These are phyloP conservation scores for Fraxinus platypoda DNA, from an alignment of 305 asterid genomes.

Conservation along the genomic window DNA sequence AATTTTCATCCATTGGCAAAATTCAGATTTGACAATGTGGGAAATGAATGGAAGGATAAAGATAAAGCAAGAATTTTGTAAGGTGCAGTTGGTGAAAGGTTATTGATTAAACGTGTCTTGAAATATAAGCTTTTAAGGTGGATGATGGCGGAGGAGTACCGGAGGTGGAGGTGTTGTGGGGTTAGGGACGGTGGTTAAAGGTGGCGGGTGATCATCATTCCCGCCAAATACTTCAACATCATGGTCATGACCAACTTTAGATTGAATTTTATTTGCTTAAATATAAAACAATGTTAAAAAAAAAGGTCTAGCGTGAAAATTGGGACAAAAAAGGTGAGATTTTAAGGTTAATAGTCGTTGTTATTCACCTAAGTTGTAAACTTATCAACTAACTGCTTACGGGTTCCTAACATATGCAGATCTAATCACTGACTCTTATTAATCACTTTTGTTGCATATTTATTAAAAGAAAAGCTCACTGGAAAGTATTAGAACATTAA, in stretches of 20 bases:
- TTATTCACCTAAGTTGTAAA: constrained; percentile 14
- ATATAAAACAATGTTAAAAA: background rate
- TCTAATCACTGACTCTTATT: background rate
- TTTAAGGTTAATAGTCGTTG: constrained; percentile 29
- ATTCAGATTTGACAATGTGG: constrained; percentile 24
- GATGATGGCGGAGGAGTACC: constrained; percentile 28
- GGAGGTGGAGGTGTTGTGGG: constrained; percentile 55
- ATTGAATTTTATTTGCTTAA: constrained; percentile 11
- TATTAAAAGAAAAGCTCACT: background rate
- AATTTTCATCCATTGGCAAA: constrained; percentile 38
- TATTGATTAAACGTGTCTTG: constrained; percentile 20
- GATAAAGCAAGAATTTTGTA: constrained; percentile 25
- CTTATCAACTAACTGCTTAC: background rate
- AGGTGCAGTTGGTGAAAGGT: constrained; percentile 28
- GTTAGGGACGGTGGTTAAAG: constrained; percentile 61
- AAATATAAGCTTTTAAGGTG: constrained; percentile 22
- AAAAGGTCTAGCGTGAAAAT: constrained; percentile 22
- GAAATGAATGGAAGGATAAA: constrained; percentile 23
- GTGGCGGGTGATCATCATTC: constrained; percentile 64
- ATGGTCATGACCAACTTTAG: constrained; percentile 30
- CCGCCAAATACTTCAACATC: constrained; percentile 46
- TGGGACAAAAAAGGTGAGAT: constrained; percentile 16
- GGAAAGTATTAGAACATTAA: background rate
- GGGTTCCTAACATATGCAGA: background rate
- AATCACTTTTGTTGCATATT: background rate